phyloP scores from a whole-genome alignment of 441 rosid genomes.

The Manihot esculenta region DNA sequence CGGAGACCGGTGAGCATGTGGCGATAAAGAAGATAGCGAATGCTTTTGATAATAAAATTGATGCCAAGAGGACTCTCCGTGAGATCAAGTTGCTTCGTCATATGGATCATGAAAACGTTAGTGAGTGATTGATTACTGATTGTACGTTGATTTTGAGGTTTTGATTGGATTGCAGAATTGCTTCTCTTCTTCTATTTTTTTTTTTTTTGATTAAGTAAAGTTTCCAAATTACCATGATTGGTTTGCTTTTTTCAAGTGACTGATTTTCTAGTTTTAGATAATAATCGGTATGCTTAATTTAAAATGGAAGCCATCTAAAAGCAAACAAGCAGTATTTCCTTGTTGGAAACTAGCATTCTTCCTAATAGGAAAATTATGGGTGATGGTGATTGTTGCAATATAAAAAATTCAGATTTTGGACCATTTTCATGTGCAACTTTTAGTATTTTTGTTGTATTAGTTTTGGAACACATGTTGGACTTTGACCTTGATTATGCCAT shows the following conservation, averaged over 20 bases:
- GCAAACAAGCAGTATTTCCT: background rate
- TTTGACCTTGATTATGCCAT: background rate
- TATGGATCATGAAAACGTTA: slow-evolving; percentile 88
- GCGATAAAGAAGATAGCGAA: slow-evolving; percentile 82
- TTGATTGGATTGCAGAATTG: no score
- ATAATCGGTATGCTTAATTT: background rate
- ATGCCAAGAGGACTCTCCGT: slow-evolving; percentile 87
- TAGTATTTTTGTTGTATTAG: no score
- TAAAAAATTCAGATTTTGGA: no score
- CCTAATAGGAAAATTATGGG: background rate
- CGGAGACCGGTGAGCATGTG: slow-evolving; percentile 71
- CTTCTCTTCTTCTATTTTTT: no score
- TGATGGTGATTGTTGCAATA: background rate
- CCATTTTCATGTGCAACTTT: background rate
- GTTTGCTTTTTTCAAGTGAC: background rate
- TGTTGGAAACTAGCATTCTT: no score
- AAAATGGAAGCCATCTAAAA: background rate
- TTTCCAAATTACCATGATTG: background rate
- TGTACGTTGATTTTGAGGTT: background rate
- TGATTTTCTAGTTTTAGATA: background rate
- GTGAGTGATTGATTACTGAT: slow-evolving; percentile 41
- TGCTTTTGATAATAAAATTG: slow-evolving; percentile 68
- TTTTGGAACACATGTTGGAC: no score
- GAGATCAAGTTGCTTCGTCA: slow-evolving; percentile 94
- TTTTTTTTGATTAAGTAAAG: background rate